phyloP scores from a whole-genome alignment of 23 red algal genomes.

The Gracilaria vermiculophylla region DNA sequence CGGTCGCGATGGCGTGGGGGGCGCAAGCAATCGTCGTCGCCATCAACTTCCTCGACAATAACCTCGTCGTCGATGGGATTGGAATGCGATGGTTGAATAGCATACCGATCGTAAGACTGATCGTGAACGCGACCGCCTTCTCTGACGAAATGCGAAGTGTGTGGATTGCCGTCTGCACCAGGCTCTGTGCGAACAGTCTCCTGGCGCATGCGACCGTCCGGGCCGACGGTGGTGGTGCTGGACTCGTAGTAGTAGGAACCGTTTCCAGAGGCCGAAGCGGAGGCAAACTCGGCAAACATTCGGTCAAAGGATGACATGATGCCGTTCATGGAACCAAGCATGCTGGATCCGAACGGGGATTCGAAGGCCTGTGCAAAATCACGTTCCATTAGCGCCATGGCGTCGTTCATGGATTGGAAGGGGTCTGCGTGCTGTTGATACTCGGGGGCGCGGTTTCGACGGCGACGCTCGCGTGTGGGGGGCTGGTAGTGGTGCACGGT shows the following conservation, averaged over 20 bases:
- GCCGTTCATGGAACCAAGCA: background rate
- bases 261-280: background rate
- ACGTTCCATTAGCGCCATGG: conserved; percentile 15
- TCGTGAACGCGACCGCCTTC: conserved; percentile 3
- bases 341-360: conserved; percentile 15
- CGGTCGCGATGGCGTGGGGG: background rate
- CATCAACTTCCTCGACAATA: conserved; percentile 57
- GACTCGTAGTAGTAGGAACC: conserved; percentile 42
- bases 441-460: background rate
- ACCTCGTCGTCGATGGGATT: background rate
- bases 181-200: conserved; percentile 40
- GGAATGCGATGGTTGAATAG: background rate
- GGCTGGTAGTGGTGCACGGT: conserved; percentile 3
- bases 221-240: conserved; percentile 36
- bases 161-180: conserved; percentile 7
- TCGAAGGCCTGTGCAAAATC: conserved; percentile 12
- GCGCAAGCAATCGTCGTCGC: background rate
- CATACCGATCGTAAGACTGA: background rate
- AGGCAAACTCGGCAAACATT: conserved; percentile 23
- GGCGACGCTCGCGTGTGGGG: background rate
- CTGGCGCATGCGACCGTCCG: conserved; percentile 45
- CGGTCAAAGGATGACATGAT: conserved; percentile 45
- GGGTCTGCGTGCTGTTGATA: background rate
- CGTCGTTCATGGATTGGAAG: background rate
- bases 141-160: conserved; percentile 25